These are phyloP conservation scores for Capsicum baccatum DNA, from an alignment of 257 asterid genomes.

Conservation along the genomic window DNA sequence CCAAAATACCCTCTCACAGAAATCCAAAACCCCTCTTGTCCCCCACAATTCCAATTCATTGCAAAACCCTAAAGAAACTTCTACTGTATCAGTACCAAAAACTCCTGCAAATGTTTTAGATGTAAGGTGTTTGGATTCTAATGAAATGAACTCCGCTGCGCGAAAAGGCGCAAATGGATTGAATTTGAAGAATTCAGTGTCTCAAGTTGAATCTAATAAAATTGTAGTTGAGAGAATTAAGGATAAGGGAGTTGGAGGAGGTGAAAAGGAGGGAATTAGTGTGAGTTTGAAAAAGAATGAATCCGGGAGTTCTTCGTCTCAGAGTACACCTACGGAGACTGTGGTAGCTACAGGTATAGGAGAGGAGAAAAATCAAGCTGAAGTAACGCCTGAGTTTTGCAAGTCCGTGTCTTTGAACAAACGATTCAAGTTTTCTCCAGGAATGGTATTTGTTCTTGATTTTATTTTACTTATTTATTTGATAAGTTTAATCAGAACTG, in stretches of 20 bases:
- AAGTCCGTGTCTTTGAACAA: conserved; percentile 54
- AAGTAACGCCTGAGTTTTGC: conserved; percentile 76
- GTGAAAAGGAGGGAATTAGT: conserved; percentile 20
- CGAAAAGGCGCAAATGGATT: neutral
- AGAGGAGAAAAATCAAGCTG: conserved; percentile 51
- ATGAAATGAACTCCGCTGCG: neutral
- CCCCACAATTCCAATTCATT: conserved; percentile 33
- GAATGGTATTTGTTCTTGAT: conserved; percentile 67
- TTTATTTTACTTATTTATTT: neutral
- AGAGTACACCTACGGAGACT: conserved; percentile 42
- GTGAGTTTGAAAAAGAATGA: conserved; percentile 39
- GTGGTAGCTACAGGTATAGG: conserved; percentile 41
- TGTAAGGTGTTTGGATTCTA: conserved; percentile 7
- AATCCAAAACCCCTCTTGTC: conserved; percentile 37
- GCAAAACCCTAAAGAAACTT: conserved; percentile 33
- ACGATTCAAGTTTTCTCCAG: conserved; percentile 94
- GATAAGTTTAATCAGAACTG: neutral
- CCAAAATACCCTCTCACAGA: conserved; percentile 52
- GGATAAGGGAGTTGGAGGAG: conserved; percentile 30
- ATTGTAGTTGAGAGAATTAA: conserved; percentile 30
- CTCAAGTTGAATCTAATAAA: conserved; percentile 1
- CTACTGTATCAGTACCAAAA: neutral
- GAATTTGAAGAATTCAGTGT: neutral
- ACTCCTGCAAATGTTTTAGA: conserved; percentile 6
- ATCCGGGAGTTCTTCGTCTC: conserved; percentile 42